Conservation (phyloP, 2,329 filamentous ascomycete species). For the Pseudocercospora macadamiae region DNA sequence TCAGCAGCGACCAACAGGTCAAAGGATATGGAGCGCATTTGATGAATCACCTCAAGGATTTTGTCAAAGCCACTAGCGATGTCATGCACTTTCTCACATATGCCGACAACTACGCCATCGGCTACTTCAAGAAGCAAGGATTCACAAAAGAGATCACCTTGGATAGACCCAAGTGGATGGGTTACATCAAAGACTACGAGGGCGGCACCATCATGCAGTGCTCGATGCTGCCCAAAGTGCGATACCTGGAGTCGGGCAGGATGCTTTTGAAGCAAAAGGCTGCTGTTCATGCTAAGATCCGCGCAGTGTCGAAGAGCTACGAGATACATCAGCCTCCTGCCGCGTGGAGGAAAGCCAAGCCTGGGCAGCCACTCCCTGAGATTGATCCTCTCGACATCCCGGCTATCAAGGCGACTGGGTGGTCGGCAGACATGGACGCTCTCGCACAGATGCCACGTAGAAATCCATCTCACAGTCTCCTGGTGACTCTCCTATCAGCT, state of each 20-base stretch:
- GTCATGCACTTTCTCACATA: constrained; percentile 99
- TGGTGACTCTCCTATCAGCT: constrained; percentile 89
- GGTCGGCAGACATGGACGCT: constrained; percentile 98
- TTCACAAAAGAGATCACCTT: constrained; percentile 99
- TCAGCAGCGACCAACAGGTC: constrained; percentile 96
- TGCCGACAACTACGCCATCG: constrained; percentile 97
- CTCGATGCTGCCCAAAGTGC: constrained; percentile 90
- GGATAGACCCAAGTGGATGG: constrained; percentile 92
- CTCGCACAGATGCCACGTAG: constrained; percentile 91
- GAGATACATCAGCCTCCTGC: constrained; percentile 82
- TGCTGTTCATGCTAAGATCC: constrained; percentile 90
- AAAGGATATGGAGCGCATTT: constrained; percentile 97
- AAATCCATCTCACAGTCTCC: constrained; percentile 92
- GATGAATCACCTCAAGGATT: constrained; percentile 97
- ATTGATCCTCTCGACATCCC: constrained; percentile 87
- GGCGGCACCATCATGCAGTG: constrained; percentile 99
- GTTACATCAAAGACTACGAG: constrained; percentile 99
- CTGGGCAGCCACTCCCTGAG: constrained; percentile 58
- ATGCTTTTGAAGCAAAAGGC: constrained; percentile 99
- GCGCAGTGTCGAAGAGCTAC: constrained; percentile 86
- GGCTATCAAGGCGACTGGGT: constrained; percentile 86
- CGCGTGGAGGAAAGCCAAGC: constrained; percentile 70
- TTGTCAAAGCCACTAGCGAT: constrained; percentile 92
- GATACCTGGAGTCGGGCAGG: constrained; percentile 88
- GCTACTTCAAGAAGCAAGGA: constrained; percentile 98